Conservation (phyloP, 495 filamentous ascomycete species). For the Annulohypoxylon maeteangense region DNA sequence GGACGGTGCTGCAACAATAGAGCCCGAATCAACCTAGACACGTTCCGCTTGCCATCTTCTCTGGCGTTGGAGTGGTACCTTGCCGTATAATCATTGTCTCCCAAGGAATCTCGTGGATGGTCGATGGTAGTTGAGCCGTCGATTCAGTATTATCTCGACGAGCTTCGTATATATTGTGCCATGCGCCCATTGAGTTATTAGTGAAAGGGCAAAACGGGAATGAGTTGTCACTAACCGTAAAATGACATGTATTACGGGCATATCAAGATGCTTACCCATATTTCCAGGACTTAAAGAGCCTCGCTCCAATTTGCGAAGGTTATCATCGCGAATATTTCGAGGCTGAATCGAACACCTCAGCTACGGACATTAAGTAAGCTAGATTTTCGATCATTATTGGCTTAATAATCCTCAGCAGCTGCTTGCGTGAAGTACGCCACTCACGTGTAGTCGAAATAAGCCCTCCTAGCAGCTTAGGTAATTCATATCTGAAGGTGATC, state of each 20-base stretch:
- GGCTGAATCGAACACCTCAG: background rate
- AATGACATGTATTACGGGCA: background rate
- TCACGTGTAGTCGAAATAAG: too few relatives aligned
- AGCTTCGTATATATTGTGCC: background rate
- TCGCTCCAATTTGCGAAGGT: background rate
- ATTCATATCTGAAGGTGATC: too few relatives aligned
- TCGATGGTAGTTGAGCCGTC: background rate
- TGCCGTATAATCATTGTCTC: background rate
- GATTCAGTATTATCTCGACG: background rate
- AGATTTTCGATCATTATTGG: background rate
- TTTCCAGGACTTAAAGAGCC: background rate
- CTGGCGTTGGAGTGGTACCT: background rate
- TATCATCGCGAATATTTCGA: background rate
- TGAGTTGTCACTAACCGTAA: background rate
- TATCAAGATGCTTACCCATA: background rate
- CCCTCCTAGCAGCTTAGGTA: too few relatives aligned
- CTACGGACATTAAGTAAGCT: background rate
- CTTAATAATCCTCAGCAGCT: background rate
- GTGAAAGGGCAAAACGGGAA: background rate
- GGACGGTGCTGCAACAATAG: background rate
- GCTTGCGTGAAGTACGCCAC: constrained; percentile 1
- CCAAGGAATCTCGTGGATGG: background rate
- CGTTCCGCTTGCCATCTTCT: background rate
- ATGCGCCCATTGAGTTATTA: background rate
- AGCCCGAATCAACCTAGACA: background rate